phyloP scores from a whole-genome alignment of 140 eudicot species.

The Bidens hawaiensis region DNA sequence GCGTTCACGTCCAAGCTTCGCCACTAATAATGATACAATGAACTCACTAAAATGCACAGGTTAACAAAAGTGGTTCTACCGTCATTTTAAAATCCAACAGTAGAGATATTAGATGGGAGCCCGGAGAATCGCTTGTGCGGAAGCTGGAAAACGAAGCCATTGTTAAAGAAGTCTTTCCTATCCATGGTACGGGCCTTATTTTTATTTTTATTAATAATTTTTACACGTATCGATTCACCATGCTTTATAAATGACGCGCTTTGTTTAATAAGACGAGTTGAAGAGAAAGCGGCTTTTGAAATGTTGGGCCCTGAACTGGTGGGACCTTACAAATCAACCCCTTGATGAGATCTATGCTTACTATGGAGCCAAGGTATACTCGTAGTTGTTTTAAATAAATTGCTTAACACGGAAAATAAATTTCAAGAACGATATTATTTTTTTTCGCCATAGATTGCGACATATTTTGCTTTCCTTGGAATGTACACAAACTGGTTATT shows the following conservation, averaged over 20 bases:
- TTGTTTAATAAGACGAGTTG: constrained; percentile 34
- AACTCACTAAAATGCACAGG: constrained; percentile 36
- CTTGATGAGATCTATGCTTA: constrained; percentile 75
- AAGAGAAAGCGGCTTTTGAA: constrained; percentile 63
- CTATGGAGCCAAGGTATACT: constrained; percentile 72
- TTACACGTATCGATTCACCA: constrained; percentile 48
- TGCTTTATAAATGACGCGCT: not conserved
- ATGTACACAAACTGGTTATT: constrained; percentile 83
- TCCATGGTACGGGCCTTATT: too few species aligned
- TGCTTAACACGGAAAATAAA: not conserved
- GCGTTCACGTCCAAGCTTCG: too few species aligned
- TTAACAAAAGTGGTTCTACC: constrained; percentile 37
- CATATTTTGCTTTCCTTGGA: constrained; percentile 86
- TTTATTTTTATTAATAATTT: too few species aligned
- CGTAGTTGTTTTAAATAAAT: constrained; percentile 2
- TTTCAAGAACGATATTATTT: not conserved
- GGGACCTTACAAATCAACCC: constrained; percentile 76
- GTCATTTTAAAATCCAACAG: constrained; percentile 33
- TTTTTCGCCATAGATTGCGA: constrained; percentile 26
- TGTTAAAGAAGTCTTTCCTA: constrained; percentile 76
- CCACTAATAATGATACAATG: not conserved
- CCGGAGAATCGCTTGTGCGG: constrained; percentile 60
- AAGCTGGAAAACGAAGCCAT: constrained; percentile 53
- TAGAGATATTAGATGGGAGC: constrained; percentile 50
- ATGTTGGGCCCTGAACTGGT: constrained; percentile 83